Evolutionary conservation across 805 yeast species (phyloP).

Genomic region (Metschnikowia bowlesiae): DNA sequence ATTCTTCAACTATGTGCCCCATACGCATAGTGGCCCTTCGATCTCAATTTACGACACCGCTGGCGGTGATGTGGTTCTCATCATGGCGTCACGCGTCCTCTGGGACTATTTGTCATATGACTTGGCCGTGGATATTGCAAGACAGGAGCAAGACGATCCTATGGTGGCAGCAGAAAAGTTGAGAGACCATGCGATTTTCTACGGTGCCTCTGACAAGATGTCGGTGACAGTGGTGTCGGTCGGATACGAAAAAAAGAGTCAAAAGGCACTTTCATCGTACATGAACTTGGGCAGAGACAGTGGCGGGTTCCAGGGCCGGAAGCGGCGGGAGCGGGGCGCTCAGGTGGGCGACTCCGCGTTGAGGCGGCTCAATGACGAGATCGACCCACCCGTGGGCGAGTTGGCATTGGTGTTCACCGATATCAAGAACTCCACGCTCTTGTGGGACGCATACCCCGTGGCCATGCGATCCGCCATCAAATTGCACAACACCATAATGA

Average conservation of each 20-base stretch:
- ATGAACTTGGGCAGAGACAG: conserved; percentile 36
- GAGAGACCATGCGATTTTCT: conserved; percentile 90
- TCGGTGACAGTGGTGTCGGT: conserved; percentile 77
- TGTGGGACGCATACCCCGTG: conserved; percentile 90
- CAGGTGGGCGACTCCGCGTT: conserved; percentile 67
- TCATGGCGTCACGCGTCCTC: conserved; percentile 75
- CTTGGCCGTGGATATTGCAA: conserved; percentile 83
- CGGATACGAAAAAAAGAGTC: conserved; percentile 44
- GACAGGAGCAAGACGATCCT: conserved; percentile 78
- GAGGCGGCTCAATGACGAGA: conserved; percentile 82
- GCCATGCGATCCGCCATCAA: conserved; percentile 97
- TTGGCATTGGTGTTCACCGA: conserved; percentile 96
- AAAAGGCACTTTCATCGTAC: conserved; percentile 27
- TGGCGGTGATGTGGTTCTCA: conserved; percentile 74
- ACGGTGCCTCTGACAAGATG: conserved; percentile 77
- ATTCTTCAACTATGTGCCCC: conserved; percentile 78
- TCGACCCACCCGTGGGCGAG: conserved; percentile 91
- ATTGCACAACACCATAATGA: conserved; percentile 89
- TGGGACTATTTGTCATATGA: conserved; percentile 85
- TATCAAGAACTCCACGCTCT: conserved; percentile 85
- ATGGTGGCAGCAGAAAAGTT: conserved; percentile 88
- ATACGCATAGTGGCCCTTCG: conserved; percentile 84
- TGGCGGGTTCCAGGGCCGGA: conserved; percentile 31
- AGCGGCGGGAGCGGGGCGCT: conserved; percentile 41
- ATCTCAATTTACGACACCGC: conserved; percentile 57